These are phyloP conservation scores for Collybiopsis confluens DNA, from an alignment of 768 basidiomycete species.

Conservation along the genomic window DNA sequence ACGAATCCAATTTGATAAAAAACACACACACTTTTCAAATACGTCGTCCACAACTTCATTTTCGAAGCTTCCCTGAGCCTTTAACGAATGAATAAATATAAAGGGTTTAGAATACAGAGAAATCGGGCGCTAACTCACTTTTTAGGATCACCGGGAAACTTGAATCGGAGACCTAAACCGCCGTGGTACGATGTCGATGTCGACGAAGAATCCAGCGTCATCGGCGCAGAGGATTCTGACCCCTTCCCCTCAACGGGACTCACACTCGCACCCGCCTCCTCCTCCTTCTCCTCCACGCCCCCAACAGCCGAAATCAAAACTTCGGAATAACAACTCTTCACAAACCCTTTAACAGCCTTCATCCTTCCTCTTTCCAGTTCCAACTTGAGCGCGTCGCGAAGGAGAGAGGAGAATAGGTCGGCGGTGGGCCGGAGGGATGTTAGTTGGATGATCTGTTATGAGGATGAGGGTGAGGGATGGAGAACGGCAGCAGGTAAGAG, in stretches of 20 bases:
- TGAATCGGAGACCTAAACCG: conserved; percentile 77
- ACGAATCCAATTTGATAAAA: no score
- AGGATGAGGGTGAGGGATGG: not conserved
- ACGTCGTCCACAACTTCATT: conserved; percentile 91
- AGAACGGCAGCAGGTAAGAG: not conserved
- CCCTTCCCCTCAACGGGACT: conserved; percentile 30
- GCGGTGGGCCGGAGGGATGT: conserved; percentile 92
- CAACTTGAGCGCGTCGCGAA: conserved; percentile 85
- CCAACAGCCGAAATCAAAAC: conserved; percentile 64
- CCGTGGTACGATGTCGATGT: conserved; percentile 71
- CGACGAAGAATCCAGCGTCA: no score
- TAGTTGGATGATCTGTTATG: conserved; percentile 82
- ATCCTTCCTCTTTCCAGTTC: conserved; percentile 89
- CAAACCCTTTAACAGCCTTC: conserved; percentile 88
- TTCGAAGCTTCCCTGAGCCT: conserved; percentile 90
- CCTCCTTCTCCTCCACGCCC: conserved; percentile 66
- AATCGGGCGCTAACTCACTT: conserved; percentile 64
- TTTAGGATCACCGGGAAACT: conserved; percentile 89
- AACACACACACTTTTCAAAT: conserved; percentile 66
- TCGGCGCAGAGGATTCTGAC: no score
- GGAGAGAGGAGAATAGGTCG: conserved; percentile 84
- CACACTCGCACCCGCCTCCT: conserved; percentile 39
- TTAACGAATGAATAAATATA: not conserved
- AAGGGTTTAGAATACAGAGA: not conserved
- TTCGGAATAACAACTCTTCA: conserved; percentile 93